Evolutionary conservation across 2,329 filamentous ascomycete species (phyloP).

Genomic region (Phaeophleospora eucalypticola): DNA sequence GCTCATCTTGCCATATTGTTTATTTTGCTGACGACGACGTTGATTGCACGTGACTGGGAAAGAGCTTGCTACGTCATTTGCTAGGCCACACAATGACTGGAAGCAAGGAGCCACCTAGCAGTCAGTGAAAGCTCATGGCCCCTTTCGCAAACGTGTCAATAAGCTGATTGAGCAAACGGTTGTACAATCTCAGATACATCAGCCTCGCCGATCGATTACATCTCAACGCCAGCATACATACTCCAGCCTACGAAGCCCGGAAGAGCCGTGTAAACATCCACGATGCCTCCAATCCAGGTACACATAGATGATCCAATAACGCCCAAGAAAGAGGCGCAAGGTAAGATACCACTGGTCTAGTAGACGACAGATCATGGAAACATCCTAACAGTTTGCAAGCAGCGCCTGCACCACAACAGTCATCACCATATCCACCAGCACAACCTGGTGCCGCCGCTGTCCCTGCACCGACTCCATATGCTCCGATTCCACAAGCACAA

Average conservation of each 20-base stretch:
- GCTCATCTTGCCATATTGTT: background rate
- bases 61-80: slow-evolving; percentile 5
- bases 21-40: background rate
- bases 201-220: no score
- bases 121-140: slow-evolving; percentile 1
- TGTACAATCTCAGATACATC: background rate
- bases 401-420: slow-evolving; percentile 21
- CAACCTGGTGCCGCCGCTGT: slow-evolving; percentile 27
- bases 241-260: background rate
- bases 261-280: background rate
- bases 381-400: slow-evolving; percentile 19
- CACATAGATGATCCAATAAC: slow-evolving; percentile 41
- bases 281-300: slow-evolving; percentile 8
- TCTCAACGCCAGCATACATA: background rate
- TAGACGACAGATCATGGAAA: background rate
- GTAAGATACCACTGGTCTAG: background rate
- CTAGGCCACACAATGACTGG: background rate
- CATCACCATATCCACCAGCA: slow-evolving; percentile 28
- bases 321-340: slow-evolving; percentile 33
- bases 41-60: background rate
- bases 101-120: slow-evolving; percentile 2
- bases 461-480: slow-evolving; percentile 31
- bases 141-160: slow-evolving; percentile 5
- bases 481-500: slow-evolving; percentile 19
- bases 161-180: background rate